Evolutionary conservation across 2,329 filamentous ascomycete species (phyloP).

Genomic region (Helotiales sp.): DNA sequence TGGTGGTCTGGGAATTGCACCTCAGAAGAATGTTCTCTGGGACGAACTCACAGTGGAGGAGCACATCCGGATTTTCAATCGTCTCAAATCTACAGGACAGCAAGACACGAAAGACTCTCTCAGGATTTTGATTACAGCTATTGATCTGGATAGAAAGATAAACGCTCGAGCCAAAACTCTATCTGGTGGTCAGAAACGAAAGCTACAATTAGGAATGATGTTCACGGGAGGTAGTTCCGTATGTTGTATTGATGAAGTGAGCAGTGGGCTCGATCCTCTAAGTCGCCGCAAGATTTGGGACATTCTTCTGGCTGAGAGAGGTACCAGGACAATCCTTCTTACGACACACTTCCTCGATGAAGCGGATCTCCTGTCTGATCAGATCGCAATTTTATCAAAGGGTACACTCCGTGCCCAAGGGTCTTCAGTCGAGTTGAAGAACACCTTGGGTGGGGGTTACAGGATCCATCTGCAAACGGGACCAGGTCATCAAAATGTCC

Average conservation of each 20-base stretch:
- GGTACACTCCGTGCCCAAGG: slow-evolving; percentile 80
- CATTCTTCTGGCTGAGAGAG: slow-evolving; percentile 82
- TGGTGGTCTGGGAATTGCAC: slow-evolving; percentile 81
- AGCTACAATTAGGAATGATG: slow-evolving; percentile 93
- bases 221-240: slow-evolving; percentile 85
- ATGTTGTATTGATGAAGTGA: slow-evolving; percentile 91
- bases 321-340: slow-evolving; percentile 77
- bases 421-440: slow-evolving; percentile 83
- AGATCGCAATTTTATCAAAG: slow-evolving; percentile 85
- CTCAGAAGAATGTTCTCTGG: slow-evolving; percentile 94
- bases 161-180: slow-evolving; percentile 73
- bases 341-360: slow-evolving; percentile 96
- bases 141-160: slow-evolving; percentile 76
- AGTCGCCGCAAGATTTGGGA: slow-evolving; percentile 92
- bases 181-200: slow-evolving; percentile 89
- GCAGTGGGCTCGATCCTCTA: slow-evolving; percentile 82
- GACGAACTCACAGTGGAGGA: slow-evolving; percentile 83
- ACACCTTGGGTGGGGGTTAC: slow-evolving; percentile 80
- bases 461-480: slow-evolving; percentile 72
- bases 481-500: slow-evolving; percentile 45
- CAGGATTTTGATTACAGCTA: slow-evolving; percentile 61
- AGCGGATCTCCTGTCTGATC: slow-evolving; percentile 84
- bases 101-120: slow-evolving; percentile 60
- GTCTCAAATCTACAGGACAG: slow-evolving; percentile 66
- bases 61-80: slow-evolving; percentile 82